Evolutionary conservation across 805 yeast genomes (phyloP), one percentile per base, ranked within the genome.

Genomic region (Lipomyces mesembrius): DNA sequence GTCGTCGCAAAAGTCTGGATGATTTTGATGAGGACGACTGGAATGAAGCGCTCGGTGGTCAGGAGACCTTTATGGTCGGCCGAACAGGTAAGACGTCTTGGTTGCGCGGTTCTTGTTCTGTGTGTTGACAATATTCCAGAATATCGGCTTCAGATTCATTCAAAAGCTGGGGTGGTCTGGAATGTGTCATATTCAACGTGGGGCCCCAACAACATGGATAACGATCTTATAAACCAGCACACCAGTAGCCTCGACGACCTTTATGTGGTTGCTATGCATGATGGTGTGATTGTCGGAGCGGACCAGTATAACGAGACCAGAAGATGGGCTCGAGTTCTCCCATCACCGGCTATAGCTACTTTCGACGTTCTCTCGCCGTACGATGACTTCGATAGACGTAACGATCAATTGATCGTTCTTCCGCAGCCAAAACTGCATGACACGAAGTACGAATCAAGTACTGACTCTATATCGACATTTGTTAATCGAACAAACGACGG

Each of bases 201-300:
- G 97, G 96, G 95, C 9, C 96, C 97, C 57, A 94, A 94, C 76
- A 87, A 91, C 71, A 80, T 92, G 61, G 97, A 94, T 76, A 80
- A 79, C 55, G 88, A 85, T 71, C 78, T 85, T 59, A 72, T 70
- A n/a, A 62, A 72, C 25, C 83, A 79, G 57, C 69, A 61, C 87
- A 96, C 64, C 2, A 39, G 51, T 25, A 59, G 65, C 2, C 76
- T 83, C 20, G 98, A 93, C 77, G 87, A 88, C 46, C 79, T 92
- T 2, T 90, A 89, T 71, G 86, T 94, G 69, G 88, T 94, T 5
- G 96, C 98, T 0, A 87, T 91, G 74, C 91, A 89, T 74, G 96
- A 92, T 75, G 87, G 84, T 64, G 85, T 96, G 0, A 77, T 94
- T 17, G 77, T 93, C 63, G 97, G 96, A 0, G 71, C 43, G 27